Evolutionary conservation across 192 early-diverging fungal species (phyloP), one percentile per base, ranked within the genome.

Genomic region (Podila verticillata): DNA sequence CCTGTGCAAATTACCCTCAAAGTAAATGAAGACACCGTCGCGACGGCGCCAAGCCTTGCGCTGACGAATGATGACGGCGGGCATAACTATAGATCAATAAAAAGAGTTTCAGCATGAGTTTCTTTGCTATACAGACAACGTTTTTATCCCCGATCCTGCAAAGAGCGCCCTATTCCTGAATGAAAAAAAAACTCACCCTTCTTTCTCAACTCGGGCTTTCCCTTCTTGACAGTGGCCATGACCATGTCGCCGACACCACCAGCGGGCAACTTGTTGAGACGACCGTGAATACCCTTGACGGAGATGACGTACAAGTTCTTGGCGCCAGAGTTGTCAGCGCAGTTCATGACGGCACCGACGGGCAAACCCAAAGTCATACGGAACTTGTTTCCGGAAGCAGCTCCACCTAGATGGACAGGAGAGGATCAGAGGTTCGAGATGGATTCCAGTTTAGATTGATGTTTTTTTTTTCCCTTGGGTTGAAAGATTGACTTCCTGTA

Each of bases 261-360:
- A 74, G 97, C 94, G 57, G 98, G 98, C 70, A 99, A 91, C 86
- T 96, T 91, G 93, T 96, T 98, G 35, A 99, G 89, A 84, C 97
- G 93, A 73, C 93, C 96, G 87, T 95, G 92, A 82, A 99, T 95
- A 67, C 96, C 95, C 82, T 91, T 91, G 84, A 99, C 98, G 81
- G 97, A 92, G 82, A 99, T 98, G 80, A 99, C 92, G 93, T 99
- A 98, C 74, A 99, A 91, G 94, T 99, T 99, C 94, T 99, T 99
- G 85, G 98, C 98, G 61, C 98, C 98, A 87, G 97, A 98, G 96
- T 99, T 99, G 87, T 99, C 98, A 68, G 98, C 98, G 85, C 97
- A 99, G 92, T 99, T 99, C 93, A 99, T 98, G 74, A 99, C 95
- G 62, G 98, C 98, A 88, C 89, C 87, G 60, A 89, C 88, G 34